Evolutionary conservation across 2,329 filamentous ascomycete genomes (phyloP), one percentile per base, ranked within the genome.

Genomic region (Aspergillus clavatus): DNA sequence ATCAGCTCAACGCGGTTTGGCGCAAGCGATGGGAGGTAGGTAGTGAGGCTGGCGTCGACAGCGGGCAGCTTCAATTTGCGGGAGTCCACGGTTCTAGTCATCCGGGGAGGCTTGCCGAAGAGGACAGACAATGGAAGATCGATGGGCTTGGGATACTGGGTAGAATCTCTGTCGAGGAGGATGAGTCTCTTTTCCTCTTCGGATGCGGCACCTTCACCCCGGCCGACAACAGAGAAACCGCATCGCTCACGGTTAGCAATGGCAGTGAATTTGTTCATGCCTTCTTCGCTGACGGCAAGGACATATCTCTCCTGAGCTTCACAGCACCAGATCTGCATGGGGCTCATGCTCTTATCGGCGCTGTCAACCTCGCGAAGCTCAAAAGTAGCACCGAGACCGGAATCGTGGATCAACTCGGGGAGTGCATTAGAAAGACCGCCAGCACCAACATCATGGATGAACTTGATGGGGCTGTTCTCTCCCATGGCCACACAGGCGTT

Each of bases 301-400:
- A 98, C 93, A 60, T 98, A 98, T 65, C 93, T 80, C 69, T 98
- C 93, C 65, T 98, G 93, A 0, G 93, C 89, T 67, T 97, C 91
- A 58, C 91, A 95, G 68, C 93, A 96, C 90, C 91, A 97, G 38
- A 98, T 95, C 65, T 97, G 88, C 46, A 98, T 80, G 16, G 93
- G 93, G 60, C 88, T 95, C 86, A 98, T 91, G 62, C 88, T 86
- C 53, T 78, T 82, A 68, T 97, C 93, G 2, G 88, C 87, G 64
- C 82, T 95, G 64, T 96, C 89, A 28, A 98, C 79, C 61, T 97
- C 88, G 52, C 93, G 83, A n/a, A 98, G 78, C 68, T 98, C 91
- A 55, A 98, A 97, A 37, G 82, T 84, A 40, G 90, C 93, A 45
- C 93, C 93, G 42, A 88, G 85, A 1, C 89, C 89, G 38, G 91